A percentile compares a stretch with the other conserved stretches of the same genome.
Conservation (phyloP, 306 rosid genomes). For the Vicia villosa region DNA sequence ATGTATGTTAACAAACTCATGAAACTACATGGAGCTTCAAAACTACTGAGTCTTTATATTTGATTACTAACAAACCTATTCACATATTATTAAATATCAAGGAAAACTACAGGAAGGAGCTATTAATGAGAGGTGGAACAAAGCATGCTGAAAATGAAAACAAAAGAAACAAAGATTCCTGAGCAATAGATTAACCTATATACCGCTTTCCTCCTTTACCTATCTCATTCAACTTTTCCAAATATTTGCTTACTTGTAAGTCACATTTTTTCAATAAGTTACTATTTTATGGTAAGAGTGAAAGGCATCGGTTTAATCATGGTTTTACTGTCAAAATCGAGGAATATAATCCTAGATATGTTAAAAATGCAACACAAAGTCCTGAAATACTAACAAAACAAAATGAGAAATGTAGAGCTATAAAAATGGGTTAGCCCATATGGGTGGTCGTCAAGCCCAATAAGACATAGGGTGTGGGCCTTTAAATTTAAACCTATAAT, state of each 20-base stretch:
- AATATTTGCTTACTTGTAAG: conserved; percentile 1
- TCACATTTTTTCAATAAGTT: neutral
- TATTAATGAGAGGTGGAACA: neutral
- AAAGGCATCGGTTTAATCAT: neutral
- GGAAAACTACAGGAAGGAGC: neutral
- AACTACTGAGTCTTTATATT: conserved; percentile 12
- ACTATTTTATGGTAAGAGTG: neutral
- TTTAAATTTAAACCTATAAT: no score
- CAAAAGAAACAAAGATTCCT: conserved; percentile 21
- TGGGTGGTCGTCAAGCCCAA: no score
- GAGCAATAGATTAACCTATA: conserved; percentile 4
- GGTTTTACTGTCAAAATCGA: neutral
- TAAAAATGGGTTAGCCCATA: no score
- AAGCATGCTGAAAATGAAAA: neutral
- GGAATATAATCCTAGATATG: neutral
- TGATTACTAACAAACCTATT: conserved; percentile 2
- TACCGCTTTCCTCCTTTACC: conserved; percentile 5
- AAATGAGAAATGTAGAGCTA: neutral
- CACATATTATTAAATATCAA: neutral
- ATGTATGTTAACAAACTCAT: neutral
- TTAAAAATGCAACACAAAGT: neutral
- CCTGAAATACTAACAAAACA: conserved; percentile 13
- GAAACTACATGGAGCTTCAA: conserved; percentile 14
- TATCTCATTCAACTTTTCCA: conserved; percentile 29
- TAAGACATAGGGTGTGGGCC: no score